phyloP scores from a whole-genome alignment of 257 asterid genomes.

The Fraxinus anomala region DNA sequence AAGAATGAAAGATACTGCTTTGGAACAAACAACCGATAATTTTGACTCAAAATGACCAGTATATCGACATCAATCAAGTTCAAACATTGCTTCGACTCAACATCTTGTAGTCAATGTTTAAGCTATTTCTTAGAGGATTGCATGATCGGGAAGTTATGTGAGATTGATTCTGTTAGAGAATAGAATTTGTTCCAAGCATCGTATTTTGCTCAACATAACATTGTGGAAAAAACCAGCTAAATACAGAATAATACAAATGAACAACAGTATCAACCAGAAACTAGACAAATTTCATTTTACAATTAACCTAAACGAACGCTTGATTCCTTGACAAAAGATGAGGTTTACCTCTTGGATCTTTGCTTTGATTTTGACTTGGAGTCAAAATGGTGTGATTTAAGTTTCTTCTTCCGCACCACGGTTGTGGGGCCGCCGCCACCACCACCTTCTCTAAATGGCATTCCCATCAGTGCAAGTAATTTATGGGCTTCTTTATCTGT shows the following conservation, averaged over 20 bases:
- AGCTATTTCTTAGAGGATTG: neutral
- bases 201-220: too few relatives aligned
- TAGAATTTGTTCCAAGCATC: too few relatives aligned
- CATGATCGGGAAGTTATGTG: neutral
- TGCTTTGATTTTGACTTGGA: slow-evolving; percentile 73
- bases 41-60: too few relatives aligned
- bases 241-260: neutral
- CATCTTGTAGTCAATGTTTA: neutral
- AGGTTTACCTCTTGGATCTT: slow-evolving; percentile 41
- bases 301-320: slow-evolving; percentile 13
- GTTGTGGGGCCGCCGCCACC: slow-evolving; percentile 33
- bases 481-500: slow-evolving; percentile 80
- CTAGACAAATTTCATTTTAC: slow-evolving; percentile 15
- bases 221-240: slow-evolving; percentile 14
- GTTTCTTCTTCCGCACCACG: slow-evolving; percentile 67
- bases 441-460: slow-evolving; percentile 84
- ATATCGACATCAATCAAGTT: neutral
- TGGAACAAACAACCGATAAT: too few relatives aligned
- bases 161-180: neutral
- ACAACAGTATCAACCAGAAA: slow-evolving; percentile 7
- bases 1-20: too few relatives aligned
- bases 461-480: slow-evolving; percentile 87
- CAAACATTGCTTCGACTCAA: neutral
- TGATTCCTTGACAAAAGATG: slow-evolving; percentile 14
- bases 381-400: slow-evolving; percentile 87